phyloP scores from a whole-genome alignment of 1,139 yeast genomes.

The Yamadazyma songkhlaensis region DNA sequence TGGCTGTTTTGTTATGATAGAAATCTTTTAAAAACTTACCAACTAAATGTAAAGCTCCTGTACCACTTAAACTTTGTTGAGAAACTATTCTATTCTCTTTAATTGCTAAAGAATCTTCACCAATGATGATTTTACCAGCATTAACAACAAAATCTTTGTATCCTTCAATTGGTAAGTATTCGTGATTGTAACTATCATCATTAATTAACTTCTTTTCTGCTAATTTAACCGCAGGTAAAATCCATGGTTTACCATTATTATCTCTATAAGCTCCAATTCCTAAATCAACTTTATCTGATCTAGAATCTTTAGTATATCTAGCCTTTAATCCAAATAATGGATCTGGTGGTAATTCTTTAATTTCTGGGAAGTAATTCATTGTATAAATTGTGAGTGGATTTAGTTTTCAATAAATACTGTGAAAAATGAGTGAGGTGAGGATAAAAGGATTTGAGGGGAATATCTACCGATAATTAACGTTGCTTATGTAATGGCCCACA shows the following conservation, averaged over 20 bases:
- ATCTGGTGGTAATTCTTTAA: conserved; percentile 68
- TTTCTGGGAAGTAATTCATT: conserved; percentile 35
- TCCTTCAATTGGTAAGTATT: conserved; percentile 84
- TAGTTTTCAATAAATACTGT: background rate
- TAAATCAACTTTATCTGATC: conserved; percentile 74
- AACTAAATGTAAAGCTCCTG: conserved; percentile 92
- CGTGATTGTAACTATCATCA: conserved; percentile 77
- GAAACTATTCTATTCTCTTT: conserved; percentile 59
- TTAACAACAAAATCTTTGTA: conserved; percentile 63
- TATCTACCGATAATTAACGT: background rate
- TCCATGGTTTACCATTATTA: conserved; percentile 90
- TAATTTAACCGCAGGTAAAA: conserved; percentile 75
- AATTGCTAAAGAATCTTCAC: conserved; percentile 58
- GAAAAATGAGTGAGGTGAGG: conserved; percentile 1
- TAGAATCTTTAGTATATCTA: conserved; percentile 61
- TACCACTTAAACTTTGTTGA: conserved; percentile 88
- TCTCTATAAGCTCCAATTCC: conserved; percentile 98
- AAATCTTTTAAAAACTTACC: conserved; percentile 67
- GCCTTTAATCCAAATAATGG: conserved; percentile 84
- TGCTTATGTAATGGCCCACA: too few relatives aligned
- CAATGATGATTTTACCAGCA: conserved; percentile 80
- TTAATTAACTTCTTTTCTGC: conserved; percentile 59
- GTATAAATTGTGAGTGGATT: background rate
- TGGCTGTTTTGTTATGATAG: conserved; percentile 38
- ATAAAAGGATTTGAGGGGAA: conserved; percentile 2